Conservation (phyloP, 352 stramenopile species). For the Phytophthora sp. region DNA sequence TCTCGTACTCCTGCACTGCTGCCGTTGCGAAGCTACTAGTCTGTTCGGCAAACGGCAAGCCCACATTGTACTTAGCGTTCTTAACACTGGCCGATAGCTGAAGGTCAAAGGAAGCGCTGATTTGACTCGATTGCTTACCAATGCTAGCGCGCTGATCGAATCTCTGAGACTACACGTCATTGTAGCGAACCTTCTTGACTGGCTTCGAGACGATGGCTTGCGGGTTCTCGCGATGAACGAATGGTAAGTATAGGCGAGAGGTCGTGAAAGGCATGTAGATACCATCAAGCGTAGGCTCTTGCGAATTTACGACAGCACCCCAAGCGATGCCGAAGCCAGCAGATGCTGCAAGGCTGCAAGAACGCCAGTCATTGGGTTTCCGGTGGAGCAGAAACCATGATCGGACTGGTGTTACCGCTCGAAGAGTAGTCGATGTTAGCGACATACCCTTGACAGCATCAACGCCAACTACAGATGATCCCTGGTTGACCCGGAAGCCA, state of each 20-base stretch:
- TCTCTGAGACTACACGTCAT: background rate
- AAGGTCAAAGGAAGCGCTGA: background rate
- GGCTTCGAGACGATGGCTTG: conserved; percentile 1
- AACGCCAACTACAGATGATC: background rate
- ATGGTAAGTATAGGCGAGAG: conserved; percentile 2
- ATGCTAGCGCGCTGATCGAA: background rate
- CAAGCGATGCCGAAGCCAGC: conserved; percentile 1
- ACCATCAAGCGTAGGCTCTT: conserved; percentile 3
- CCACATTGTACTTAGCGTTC: background rate
- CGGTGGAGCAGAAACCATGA: conserved; percentile 8
- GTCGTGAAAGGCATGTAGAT: conserved; percentile 13
- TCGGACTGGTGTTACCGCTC: background rate
- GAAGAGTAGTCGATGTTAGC: background rate
- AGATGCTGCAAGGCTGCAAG: too few species aligned
- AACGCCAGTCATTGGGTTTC: too few species aligned
- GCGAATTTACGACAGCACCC: background rate
- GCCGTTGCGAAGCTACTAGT: background rate
- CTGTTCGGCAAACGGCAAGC: background rate
- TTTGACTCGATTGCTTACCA: background rate
- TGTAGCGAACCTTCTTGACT: conserved; percentile 6
- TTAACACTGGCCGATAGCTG: background rate
- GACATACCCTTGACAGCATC: too few species aligned
- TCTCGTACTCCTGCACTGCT: background rate
- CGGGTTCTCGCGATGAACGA: conserved; percentile 8
- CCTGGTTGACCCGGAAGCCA: background rate